Base-by-base conservation (phyloP, 352 stramenopile species). In the Globisporangium iwayamae region DNA sequence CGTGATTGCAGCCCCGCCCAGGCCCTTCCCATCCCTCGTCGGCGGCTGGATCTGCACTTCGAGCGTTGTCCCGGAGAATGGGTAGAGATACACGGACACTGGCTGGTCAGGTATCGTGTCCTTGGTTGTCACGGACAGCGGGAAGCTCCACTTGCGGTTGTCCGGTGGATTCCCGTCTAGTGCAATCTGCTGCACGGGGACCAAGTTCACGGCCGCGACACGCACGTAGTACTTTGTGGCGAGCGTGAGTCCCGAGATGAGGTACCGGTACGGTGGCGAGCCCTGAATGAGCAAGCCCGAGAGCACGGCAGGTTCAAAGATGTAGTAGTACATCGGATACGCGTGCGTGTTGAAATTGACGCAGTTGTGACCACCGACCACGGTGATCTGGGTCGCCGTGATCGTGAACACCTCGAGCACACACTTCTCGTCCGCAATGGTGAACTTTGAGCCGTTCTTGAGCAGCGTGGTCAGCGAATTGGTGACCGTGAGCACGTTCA, bases 71-170 rank as follows among this genome's bases (percentile, higher is more conserved):
- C 66, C 74, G 4, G 79, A 91, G 38, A 83, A 90, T 5, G 80
- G 73, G 30, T 79, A 79, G 7, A 93, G 36, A 9, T 72, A 76
- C 5, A 93, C 85, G 3, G 68, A 79, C 2, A 91, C 51, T 0
- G 86, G 82, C 3, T 79, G 72, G 51, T 92, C 83, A 5, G 96
- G 93, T 14, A 91, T 78, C 62, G 90, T 89, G 67, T 98, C 79
- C 22, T 78, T 77, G 0, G 94, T 93, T 1, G 79, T 83, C 0
- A 85, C 82, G 30, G 83, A 85, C 3, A 95, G 53, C 6, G 73
- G 67, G 13, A 81, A 86, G 32, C 89, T 96, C 94, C 95, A 99
- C 63, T 96, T 88, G 20, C 92, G 93, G 65, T 98, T 98, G 64
- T 98, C 76, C 10, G 81, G 83, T 13, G 89, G 81, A 34, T 85